Conservation (phyloP, 2,329 filamentous ascomycete species). For the Exophiala bonariae region DNA sequence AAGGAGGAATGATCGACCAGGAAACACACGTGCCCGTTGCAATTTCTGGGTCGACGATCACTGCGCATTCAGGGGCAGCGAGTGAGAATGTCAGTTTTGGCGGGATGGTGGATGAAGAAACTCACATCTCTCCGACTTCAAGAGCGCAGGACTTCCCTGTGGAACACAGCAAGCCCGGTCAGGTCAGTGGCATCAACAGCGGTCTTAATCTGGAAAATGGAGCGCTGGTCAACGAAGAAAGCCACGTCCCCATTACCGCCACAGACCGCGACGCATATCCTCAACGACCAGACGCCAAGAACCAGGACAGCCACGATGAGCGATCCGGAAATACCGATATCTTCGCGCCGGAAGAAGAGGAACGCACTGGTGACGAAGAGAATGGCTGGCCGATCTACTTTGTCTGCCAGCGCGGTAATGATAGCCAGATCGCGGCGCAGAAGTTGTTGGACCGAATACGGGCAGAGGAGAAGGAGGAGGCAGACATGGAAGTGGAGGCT, state of each 20-base stretch:
- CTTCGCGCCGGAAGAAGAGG: too few relatives aligned
- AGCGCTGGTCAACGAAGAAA: constrained; percentile 26
- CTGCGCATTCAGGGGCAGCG: too few relatives aligned
- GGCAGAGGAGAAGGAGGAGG: neutral
- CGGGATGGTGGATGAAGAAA: constrained; percentile 6
- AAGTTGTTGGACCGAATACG: constrained; percentile 38
- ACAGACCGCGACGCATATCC: neutral
- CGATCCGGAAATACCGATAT: too few relatives aligned
- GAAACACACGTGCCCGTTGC: constrained; percentile 7
- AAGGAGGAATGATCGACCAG: constrained; percentile 12
- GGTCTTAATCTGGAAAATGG: too few relatives aligned
- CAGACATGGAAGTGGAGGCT: neutral
- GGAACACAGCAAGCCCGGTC: too few relatives aligned
- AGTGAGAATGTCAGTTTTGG: too few relatives aligned
- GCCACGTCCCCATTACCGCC: constrained; percentile 2
- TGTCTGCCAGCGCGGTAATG: constrained; percentile 50
- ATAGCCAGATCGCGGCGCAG: constrained; percentile 47
- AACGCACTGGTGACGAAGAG: neutral
- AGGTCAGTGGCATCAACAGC: too few relatives aligned
- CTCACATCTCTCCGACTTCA: constrained; percentile 21
- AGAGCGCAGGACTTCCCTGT: too few relatives aligned
- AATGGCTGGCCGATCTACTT: constrained; percentile 36
- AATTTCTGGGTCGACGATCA: too few relatives aligned
- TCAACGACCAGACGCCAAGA: too few relatives aligned
- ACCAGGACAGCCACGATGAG: too few relatives aligned